Base-by-base conservation (phyloP, 371 early-diverging fungal species). In the Conidiobolus incongruus region DNA sequence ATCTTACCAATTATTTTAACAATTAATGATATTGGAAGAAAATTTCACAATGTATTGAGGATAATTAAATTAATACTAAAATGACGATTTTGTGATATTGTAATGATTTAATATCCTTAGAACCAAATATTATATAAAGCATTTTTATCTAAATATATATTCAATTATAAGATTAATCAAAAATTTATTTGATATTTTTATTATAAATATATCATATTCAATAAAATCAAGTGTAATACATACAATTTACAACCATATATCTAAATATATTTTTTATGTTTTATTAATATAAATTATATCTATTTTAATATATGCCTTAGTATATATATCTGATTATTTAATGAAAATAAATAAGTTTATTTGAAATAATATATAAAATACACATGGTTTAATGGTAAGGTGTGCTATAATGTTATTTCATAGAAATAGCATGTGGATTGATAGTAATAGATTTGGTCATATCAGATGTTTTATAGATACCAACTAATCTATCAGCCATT, bases 401-500 rank as follows among this genome's bases (percentile, higher is more conserved):
- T 30, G 13, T 30, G 13, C 30, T 13, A 10, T 30, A 30, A 30
- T 30, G 10, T 11, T 15, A 39, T 17, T 17, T 15, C 36, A 55
- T 53, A 13, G 51, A 45, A 35, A 58, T 54, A 5, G 55, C 42
- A 11, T 38, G 20, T 1, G 60, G 60, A 35, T 60, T 54, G 40
- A 60, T 47, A 16, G 60, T 49, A 43, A 60, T 56, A 0, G 56
- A 51, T 35, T 60, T 60, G 4, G 60, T 60, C 47, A 51, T 52
- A 47, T 95, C 74, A 38, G 77, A 68, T 6, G 92, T 90, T 64
- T 98, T 99, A 65, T 99, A 99, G 43, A 99, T 96, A 40, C 99
- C 99, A 3, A 99, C 89, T 11, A 99, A 63, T 15, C 92, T 75
- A 51, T 96, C 90, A 0, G 98, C 96, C 31, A 95, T 62, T 62